Evolutionary conservation across 768 basidiomycete species (phyloP), one percentile per base, ranked within the genome.

Genomic region (Gloeostereum incarnatum): DNA sequence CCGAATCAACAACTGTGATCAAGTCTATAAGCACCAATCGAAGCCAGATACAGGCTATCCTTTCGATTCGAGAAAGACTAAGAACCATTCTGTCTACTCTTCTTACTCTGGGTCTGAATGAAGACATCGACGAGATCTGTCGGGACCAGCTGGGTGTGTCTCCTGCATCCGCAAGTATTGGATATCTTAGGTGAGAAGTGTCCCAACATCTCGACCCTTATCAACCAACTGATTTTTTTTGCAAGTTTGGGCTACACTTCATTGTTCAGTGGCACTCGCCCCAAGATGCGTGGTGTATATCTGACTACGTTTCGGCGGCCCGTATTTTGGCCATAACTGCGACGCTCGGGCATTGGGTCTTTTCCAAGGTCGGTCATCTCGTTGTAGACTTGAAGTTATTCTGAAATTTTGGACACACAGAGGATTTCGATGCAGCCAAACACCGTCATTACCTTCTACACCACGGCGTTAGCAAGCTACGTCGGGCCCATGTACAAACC

Each of bases 371-470:
- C 39, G 22, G 59, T 25, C 21, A 21, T 33, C 10, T 20, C 21
- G 10, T 11, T 33, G 6, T 8, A 23, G 36, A 25, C 32, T 24
- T 46, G 44, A 31, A 7, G 6, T 36, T 20, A 26, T 41, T 0
- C 45, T 90, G 90, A 86, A 26, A 63, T 78, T 4, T 70, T 79
- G 36, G 77, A 81, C 36, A 68, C 67, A 20, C n/a, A n/a, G n/a
- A n/a, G n/a, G n/a, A n/a, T n/a, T n/a, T n/a, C n/a, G n/a, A n/a
- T n/a, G n/a, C n/a, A n/a, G n/a, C 81, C 81, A 11, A 81, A 74
- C 44, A 78, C 81, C 1, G 75, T 88, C 16, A 80, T 85, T 43
- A 70, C 81, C 0, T 94, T 87, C 54, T 96, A 91, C 55, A 70
- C 81, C 0, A 72, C 81, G 1, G 80, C 85, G 2, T 62, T 97